These are phyloP conservation scores for Oenanthe sinensis DNA, from an alignment of 129 eudicot genomes.

Conservation along the genomic window DNA sequence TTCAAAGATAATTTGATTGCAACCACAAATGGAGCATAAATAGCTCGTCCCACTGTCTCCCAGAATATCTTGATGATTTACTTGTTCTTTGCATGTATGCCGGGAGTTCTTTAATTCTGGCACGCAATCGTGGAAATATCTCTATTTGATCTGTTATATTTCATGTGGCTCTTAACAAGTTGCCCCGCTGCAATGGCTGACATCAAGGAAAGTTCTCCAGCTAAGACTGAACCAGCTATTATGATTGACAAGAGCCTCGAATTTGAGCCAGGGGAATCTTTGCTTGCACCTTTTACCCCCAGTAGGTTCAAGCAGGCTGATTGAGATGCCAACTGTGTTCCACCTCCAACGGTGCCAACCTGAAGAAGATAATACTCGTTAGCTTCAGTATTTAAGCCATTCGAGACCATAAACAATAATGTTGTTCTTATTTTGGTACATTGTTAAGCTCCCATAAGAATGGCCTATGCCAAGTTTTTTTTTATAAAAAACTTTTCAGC, in stretches of 20 bases:
- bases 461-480: not conserved
- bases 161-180: conserved; percentile 37
- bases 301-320: conserved; percentile 29
- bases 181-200: conserved; percentile 38
- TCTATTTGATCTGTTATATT: conserved; percentile 28
- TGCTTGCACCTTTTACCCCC: conserved; percentile 29
- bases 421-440: not conserved
- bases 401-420: not conserved
- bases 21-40: not conserved
- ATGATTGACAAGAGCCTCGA: conserved; percentile 27
- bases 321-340: conserved; percentile 23
- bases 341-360: conserved; percentile 24
- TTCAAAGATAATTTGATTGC: not conserved
- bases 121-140: conserved; percentile 10
- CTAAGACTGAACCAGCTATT: conserved; percentile 29
- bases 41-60: not conserved
- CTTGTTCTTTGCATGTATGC: not conserved
- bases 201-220: conserved; percentile 35
- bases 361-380: not conserved
- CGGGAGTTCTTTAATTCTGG: conserved; percentile 5
- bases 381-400: not conserved
- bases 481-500: not conserved
- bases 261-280: conserved; percentile 15
- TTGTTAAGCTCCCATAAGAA: not conserved
- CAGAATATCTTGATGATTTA: not conserved